Percentiles rank a stretch among this genome's conserved stretches.
phyloP scores from a whole-genome alignment of 176 grass and related monocot species.

The Bonia amplexicaulis region DNA sequence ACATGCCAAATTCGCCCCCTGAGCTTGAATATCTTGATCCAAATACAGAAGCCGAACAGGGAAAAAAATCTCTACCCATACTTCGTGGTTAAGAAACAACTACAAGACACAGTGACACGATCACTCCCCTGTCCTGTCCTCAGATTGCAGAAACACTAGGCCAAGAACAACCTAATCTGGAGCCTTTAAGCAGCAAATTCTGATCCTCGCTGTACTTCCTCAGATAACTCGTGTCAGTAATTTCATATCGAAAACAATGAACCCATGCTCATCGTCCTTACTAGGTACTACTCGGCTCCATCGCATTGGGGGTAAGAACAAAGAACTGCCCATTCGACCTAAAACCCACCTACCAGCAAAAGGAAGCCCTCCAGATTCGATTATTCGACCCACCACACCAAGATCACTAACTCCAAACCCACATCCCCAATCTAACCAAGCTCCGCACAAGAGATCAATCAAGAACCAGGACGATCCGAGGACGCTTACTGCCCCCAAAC shows the following conservation, averaged over 20 bases:
- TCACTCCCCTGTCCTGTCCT: background rate
- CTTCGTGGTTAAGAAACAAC: background rate
- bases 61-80: background rate
- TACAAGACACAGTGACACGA: background rate
- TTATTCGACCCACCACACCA: background rate
- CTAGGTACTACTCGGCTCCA: background rate
- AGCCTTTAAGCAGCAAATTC: background rate
- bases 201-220: background rate
- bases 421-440: background rate
- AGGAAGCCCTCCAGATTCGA: background rate
- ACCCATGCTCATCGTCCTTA: background rate
- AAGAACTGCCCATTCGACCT: background rate
- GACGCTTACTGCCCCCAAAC: background rate
- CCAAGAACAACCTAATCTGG: background rate
- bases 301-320: background rate
- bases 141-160: background rate
- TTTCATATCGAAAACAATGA: background rate
- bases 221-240: background rate
- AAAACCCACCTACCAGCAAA: conserved; percentile 1
- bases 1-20: background rate
- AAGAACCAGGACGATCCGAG: background rate
- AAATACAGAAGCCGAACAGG: background rate
- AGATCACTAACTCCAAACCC: background rate
- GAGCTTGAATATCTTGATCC: background rate
- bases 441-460: background rate